Percentiles rank a stretch among this genome's conserved stretches.
phyloP scores from a whole-genome alignment of 441 rosid genomes.

The Pelargonium myrrhifolium region DNA sequence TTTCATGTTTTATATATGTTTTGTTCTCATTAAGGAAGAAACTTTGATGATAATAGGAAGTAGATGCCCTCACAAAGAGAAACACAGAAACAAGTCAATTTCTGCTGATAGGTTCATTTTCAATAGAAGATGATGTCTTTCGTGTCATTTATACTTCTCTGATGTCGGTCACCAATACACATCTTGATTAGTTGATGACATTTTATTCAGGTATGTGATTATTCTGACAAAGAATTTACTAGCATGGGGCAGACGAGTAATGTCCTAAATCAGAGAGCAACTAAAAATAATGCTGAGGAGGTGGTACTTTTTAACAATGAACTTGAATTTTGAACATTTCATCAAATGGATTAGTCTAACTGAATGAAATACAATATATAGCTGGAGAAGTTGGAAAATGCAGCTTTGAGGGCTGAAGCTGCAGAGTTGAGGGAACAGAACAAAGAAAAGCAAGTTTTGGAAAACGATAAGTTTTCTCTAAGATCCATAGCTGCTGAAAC shows the following conservation, averaged over 20 bases:
- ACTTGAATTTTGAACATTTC: neutral
- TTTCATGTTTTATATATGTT: neutral
- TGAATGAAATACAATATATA: neutral
- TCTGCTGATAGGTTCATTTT: neutral
- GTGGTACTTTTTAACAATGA: neutral
- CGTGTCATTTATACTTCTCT: neutral
- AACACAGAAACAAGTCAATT: neutral
- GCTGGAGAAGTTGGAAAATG: neutral
- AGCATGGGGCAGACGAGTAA: neutral
- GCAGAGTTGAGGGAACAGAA: neutral
- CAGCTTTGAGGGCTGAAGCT: neutral
- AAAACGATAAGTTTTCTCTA: neutral
- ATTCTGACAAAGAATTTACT: neutral
- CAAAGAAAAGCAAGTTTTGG: slow-evolving; percentile 3
- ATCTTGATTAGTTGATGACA: neutral
- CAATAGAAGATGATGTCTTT: neutral
- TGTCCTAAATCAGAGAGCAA: neutral
- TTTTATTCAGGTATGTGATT: neutral
- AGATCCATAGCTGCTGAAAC: neutral
- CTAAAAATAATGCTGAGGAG: neutral
- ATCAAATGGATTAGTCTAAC: neutral
- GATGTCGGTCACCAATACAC: neutral
- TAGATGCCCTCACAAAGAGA: neutral
- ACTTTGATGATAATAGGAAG: neutral
- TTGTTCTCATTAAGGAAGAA: neutral